Evolutionary conservation across 1,139 yeast genomes (phyloP), one percentile per base, ranked within the genome.

Genomic region (Sugiyamaella grinbergsii): DNA sequence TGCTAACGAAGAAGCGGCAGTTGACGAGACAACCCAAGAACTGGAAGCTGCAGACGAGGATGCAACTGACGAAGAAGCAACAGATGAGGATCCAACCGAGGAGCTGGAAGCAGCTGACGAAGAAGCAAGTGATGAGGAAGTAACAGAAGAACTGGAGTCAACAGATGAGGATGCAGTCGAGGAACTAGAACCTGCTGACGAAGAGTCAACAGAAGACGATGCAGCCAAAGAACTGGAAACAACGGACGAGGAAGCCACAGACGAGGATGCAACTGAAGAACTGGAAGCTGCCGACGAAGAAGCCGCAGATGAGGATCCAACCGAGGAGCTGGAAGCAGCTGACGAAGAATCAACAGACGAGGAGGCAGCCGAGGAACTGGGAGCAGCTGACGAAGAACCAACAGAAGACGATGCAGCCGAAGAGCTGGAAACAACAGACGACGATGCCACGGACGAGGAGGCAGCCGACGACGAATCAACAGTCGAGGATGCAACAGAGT

Each of bases 31-130:
- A 8, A 15, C 53, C 67, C 33, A 41, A 52, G 79, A 47, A 73
- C 26, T 23, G 78, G 77, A 74, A 58, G 75, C 74, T 51, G 87
- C 80, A 51, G 74, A 77, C 55, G 54, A 58, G 51, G 57, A 62
- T 4, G 62, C 58, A 11, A 59, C 55, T 8, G 67, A 60, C 15
- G 63, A 59, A 10, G 64, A 56, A 13, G 56, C 57, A 16, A 54
- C 26, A 23, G 7, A 5, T 5, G 26, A 23, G 26, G 26, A 23
- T 5, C 26, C 26, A 23, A 8, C 26, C 8, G 26, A 23, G 26
- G 26, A 23, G 26, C 51, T 48, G 13, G 58, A 58, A n/a, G 46
- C 50, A 6, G 54, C 56, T 6, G 54, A 48, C 13, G 57, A 58
- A 42, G 42, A 26, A 24, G 58, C 57, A 13, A 46, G 49, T 7